Evolutionary conservation across 306 rosid species (phyloP).

Genomic region (Carpinus viminea): DNA sequence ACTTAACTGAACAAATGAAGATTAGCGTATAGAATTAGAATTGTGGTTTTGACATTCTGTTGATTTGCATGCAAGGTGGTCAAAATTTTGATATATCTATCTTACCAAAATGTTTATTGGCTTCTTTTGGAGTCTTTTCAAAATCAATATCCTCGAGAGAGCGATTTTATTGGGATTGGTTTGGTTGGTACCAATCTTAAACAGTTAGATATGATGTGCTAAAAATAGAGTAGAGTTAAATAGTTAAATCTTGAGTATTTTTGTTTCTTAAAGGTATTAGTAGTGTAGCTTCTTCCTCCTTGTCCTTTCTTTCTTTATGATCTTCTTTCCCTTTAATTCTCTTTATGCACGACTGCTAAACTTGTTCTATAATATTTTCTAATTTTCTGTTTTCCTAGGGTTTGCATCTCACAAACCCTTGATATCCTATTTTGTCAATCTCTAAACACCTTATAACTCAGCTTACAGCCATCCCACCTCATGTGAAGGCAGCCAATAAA

Average conservation of each 20-base stretch:
- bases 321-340: neutral
- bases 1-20: neutral
- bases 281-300: neutral
- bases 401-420: neutral
- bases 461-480: neutral
- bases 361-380: neutral
- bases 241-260: neutral
- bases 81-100: neutral
- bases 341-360: neutral
- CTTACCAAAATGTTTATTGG: neutral
- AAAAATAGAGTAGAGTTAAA: neutral
- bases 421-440: neutral
- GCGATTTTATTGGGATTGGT: neutral
- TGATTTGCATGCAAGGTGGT: neutral
- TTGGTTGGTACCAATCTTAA: neutral
- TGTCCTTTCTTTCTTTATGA: neutral
- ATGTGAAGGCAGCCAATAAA: neutral
- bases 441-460: neutral
- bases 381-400: neutral
- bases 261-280: neutral
- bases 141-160: neutral
- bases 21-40: no score
- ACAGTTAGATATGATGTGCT: neutral
- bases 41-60: neutral
- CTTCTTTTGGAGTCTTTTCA: no score